Base-by-base conservation (phyloP, 2,329 filamentous ascomycete genomes). In the Arthrobotrys entomopaga region DNA sequence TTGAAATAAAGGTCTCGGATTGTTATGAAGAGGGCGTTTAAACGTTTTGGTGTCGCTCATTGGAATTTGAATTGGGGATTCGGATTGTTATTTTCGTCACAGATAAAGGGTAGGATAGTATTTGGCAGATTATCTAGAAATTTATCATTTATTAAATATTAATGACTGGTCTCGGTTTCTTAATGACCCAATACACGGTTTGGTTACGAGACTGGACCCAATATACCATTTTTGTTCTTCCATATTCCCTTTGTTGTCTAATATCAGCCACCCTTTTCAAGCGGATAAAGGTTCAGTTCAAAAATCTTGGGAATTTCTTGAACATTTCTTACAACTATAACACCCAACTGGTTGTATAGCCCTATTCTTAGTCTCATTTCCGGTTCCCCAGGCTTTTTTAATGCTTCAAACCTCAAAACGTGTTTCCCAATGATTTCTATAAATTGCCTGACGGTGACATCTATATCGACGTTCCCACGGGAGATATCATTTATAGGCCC, bases 1-100 rank as follows among this genome's bases (percentile, higher is more conserved):
- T 76, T 86, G 81, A 66, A 13, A 46, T 46, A 10, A 10, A 10
- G 6, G 29, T 34, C 29, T 34, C n/a, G 29, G 29, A 10, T 10
- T 10, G 29, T 34, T 34, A 7, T 34, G 29, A 34, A 34, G 29
- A 34, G 29, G 29, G 29, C 29, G 29, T 34, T 34, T 34, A 10
- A 10, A 10, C 29, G 29, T 34, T 34, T 34, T 34, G 29, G 29
- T 34, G 29, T 34, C 29, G 29, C 10, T 34, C 29, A 34, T 34
- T 29, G 5, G 29, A 10, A 5, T 10, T 34, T 34, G 29, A 10
- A n/a, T n/a, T n/a, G n/a, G n/a, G n/a, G n/a, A n/a, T n/a, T n/a
- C n/a, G 29, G 29, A 34, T 34, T 34, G 10, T 34, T 10, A 34
- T 34, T 34, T 3, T 34, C 10, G 7, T 34, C 10, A 34, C 29